phyloP scores from a whole-genome alignment of 139 green algal genomes.

The Picochlorum sp. region DNA sequence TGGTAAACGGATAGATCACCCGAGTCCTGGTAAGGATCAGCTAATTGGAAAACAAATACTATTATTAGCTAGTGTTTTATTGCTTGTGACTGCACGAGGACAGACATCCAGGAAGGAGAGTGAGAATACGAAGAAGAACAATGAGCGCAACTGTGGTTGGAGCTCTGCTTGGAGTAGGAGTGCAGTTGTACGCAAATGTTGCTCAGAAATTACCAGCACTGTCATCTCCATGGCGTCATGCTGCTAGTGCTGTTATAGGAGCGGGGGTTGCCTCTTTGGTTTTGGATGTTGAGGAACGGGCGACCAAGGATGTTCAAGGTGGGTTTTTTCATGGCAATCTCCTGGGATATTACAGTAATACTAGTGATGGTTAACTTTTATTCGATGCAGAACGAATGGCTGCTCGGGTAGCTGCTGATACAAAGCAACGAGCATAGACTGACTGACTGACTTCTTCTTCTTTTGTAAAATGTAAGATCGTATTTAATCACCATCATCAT shows the following conservation, averaged over 20 bases:
- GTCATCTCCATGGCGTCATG: conserved; percentile 46
- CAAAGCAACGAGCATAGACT: no score
- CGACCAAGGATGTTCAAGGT: conserved; percentile 32
- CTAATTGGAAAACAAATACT: no score
- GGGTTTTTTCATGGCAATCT: neutral
- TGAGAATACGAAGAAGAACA: neutral
- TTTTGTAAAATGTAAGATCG: no score
- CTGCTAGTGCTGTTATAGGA: conserved; percentile 34
- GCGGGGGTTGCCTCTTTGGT: conserved; percentile 28
- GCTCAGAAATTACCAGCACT: conserved; percentile 53
- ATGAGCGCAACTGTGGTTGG: conserved; percentile 18
- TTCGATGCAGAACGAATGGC: no score
- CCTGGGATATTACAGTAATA: no score
- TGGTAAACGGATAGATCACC: no score
- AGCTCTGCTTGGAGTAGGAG: conserved; percentile 29
- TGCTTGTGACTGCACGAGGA: no score
- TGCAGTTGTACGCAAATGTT: conserved; percentile 56
- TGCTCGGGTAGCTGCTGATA: no score
- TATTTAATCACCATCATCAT: no score
- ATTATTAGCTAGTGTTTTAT: neutral
- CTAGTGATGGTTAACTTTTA: no score
- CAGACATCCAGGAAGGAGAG: neutral
- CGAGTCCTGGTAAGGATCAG: no score
- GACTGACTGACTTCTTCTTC: no score
- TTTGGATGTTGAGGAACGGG: conserved; percentile 36